Evolutionary conservation across 768 basidiomycete genomes (phyloP).

Genomic region (Gloeophyllum trabeum): DNA sequence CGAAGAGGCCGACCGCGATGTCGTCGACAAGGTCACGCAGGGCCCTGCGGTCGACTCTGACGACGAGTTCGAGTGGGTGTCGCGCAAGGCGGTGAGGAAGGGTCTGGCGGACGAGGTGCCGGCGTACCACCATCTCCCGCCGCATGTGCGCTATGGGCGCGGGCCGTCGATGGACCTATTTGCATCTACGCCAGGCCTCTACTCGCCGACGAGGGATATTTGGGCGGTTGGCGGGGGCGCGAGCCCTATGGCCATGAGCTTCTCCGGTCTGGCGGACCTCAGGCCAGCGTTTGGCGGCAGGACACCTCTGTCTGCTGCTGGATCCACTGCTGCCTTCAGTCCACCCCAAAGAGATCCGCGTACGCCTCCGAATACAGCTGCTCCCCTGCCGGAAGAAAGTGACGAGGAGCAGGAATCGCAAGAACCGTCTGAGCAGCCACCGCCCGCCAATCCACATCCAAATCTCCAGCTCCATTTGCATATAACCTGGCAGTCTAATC

Average conservation of each 20-base stretch:
- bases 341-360: background rate
- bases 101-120: conserved; percentile 39
- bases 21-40: conserved; percentile 8
- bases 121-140: conserved; percentile 61
- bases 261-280: conserved; percentile 27
- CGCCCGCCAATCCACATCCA: conserved; percentile 31
- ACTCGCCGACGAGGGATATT: conserved; percentile 26
- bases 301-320: conserved; percentile 5
- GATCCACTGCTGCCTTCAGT: conserved; percentile 1
- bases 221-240: conserved; percentile 30
- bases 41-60: conserved; percentile 36
- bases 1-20: conserved; percentile 15
- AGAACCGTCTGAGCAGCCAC: conserved; percentile 8
- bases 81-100: conserved; percentile 45
- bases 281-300: conserved; percentile 17
- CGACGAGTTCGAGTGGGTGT: conserved; percentile 80
- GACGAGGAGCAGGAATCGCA: conserved; percentile 6
- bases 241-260: conserved; percentile 18
- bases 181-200: conserved; percentile 37
- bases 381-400: conserved; percentile 4
- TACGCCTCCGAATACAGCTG: background rate
- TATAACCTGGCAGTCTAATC: conserved; percentile 77
- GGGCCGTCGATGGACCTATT: conserved; percentile 48
- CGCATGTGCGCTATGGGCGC: conserved; percentile 58
- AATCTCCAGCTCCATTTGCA: conserved; percentile 87